Conservation (phyloP, 2,329 filamentous ascomycete genomes). For the Ambrosiella beaveri region DNA sequence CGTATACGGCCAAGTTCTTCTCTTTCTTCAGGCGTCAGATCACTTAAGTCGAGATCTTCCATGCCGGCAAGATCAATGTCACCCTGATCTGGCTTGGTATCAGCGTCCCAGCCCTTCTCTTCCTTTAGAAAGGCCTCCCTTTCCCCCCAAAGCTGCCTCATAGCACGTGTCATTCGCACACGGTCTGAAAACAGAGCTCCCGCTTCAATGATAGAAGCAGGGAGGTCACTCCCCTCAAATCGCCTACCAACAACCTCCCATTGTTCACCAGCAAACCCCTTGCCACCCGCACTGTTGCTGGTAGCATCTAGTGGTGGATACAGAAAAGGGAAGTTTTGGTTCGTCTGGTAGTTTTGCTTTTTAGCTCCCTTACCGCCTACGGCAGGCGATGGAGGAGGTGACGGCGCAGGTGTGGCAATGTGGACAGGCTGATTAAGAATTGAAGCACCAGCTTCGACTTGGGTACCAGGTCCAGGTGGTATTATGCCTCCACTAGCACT, state of each 20-base stretch:
- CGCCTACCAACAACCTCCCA: constrained; percentile 62
- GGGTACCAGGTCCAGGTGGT: constrained; percentile 34
- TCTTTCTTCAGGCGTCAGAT: constrained; percentile 25
- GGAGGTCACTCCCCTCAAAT: constrained; percentile 90
- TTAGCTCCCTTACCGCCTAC: constrained; percentile 85
- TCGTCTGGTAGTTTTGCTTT: constrained; percentile 98
- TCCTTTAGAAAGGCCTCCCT: constrained; percentile 81
- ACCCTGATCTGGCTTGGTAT: constrained; percentile 18
- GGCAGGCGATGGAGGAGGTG: constrained; percentile 76
- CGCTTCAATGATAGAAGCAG: constrained; percentile 85
- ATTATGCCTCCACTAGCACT: constrained; percentile 46
- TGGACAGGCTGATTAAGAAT: constrained; percentile 94
- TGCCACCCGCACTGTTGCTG: constrained; percentile 81
- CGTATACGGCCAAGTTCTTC: constrained; percentile 26
- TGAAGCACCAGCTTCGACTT: constrained; percentile 43
- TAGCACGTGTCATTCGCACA: constrained; percentile 79
- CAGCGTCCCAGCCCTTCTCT: constrained; percentile 65
- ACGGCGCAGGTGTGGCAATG: constrained; percentile 94
- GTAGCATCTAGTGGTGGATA: constrained; percentile 82
- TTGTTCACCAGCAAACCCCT: constrained; percentile 65
- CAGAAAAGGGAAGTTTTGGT: constrained; percentile 95
- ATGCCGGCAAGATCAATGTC: constrained; percentile 22
- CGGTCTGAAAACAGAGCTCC: constrained; percentile 79
- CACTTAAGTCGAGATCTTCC: constrained; percentile 28
- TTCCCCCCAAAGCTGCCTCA: constrained; percentile 88